phyloP scores from a whole-genome alignment of 1,284 basidiomycete species.

The Sporisorium graminicola region DNA sequence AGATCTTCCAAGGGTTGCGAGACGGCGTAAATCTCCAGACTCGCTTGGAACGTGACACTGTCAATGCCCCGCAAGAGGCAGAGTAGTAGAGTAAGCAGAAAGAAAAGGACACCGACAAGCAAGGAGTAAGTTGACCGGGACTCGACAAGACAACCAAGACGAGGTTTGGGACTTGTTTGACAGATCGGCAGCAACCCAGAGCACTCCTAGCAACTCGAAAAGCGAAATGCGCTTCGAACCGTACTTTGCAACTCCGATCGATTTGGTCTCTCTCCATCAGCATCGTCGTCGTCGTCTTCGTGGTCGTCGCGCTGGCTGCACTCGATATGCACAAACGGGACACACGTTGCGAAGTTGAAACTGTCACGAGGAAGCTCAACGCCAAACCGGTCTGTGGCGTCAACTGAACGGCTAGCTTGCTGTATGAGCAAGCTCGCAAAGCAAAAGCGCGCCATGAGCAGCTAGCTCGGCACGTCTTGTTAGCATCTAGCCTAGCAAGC shows the following conservation, averaged over 20 bases:
- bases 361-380: not conserved
- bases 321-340: not conserved
- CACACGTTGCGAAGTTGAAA: not conserved
- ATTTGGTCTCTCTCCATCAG: not conserved
- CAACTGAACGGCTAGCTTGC: not conserved
- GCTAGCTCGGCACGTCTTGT: slow-evolving; percentile 1
- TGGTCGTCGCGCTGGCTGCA: not conserved
- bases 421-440: not conserved
- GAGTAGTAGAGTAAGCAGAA: not conserved
- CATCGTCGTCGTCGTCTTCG: no score
- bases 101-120: not conserved
- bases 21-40: not conserved
- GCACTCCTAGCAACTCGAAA: not conserved
- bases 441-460: not conserved
- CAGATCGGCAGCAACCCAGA: slow-evolving; percentile 8
- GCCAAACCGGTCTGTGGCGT: not conserved
- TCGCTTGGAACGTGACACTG: not conserved
- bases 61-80: not conserved
- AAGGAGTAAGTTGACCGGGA: slow-evolving; percentile 2
- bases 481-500: slow-evolving; percentile 4
- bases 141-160: not conserved
- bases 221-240: not conserved
- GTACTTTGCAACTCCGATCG: not conserved
- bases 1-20: not conserved
- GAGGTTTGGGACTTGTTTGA: not conserved